Percentiles rank a stretch among this genome's conserved stretches.
These are phyloP conservation scores for Phylloporus sp. DNA, from an alignment of 1,284 basidiomycete genomes.

Conservation along the genomic window DNA sequence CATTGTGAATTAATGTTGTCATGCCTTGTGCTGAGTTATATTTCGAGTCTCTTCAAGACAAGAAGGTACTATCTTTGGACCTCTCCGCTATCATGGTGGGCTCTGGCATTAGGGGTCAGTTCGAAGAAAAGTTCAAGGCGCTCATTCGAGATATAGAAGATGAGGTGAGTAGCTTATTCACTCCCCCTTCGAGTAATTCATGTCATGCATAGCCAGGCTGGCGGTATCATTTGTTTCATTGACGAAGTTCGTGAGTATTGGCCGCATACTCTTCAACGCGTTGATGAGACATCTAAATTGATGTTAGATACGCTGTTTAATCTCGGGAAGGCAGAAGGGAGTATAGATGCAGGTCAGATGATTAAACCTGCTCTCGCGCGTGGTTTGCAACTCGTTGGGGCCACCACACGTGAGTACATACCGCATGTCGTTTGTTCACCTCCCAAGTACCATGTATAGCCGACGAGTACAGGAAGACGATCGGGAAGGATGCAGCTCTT, in stretches of 20 bases:
- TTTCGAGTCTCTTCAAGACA: constrained; percentile 75
- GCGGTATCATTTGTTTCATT: constrained; percentile 86
- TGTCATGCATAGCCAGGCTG: constrained; percentile 43
- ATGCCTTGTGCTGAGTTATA: background rate
- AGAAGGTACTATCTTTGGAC: constrained; percentile 83
- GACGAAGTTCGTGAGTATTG: constrained; percentile 83
- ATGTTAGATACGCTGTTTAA: constrained; percentile 76
- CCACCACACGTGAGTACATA: constrained; percentile 73
- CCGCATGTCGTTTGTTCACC: background rate
- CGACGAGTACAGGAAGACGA: constrained; percentile 91
- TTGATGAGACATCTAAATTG: background rate
- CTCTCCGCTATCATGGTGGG: constrained; percentile 84
- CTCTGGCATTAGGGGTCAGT: constrained; percentile 87
- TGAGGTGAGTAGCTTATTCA: constrained; percentile 49
- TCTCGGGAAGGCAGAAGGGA: constrained; percentile 90
- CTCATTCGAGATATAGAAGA: constrained; percentile 88
- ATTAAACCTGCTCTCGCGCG: constrained; percentile 88
- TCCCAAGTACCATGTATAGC: constrained; percentile 36
- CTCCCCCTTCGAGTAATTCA: constrained; percentile 1
- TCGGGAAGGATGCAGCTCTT: constrained; percentile 91
- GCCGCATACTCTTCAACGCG: constrained; percentile 3
- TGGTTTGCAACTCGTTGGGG: constrained; percentile 86
- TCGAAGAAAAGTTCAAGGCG: constrained; percentile 92
- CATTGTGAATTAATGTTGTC: background rate
- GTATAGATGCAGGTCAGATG: constrained; percentile 91